Conservation (phyloP, 192 early-diverging fungal species). For the Coemansia sp. region DNA sequence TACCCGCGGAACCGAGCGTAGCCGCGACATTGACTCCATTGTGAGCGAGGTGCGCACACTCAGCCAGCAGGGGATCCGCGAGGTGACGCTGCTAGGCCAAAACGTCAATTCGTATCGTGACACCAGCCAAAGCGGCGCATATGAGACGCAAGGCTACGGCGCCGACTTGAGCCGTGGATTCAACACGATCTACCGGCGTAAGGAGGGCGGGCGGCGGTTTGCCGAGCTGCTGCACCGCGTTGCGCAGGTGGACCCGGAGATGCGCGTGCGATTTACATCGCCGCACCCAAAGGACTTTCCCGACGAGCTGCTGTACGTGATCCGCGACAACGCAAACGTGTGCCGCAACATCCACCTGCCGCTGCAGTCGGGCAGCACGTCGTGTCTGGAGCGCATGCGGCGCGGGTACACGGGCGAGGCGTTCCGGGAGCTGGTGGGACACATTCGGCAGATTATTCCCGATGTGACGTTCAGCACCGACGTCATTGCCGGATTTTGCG, state of each 20-base stretch:
- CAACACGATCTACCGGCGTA: constrained; percentile 71
- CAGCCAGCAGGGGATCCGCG: constrained; percentile 61
- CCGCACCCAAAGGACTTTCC: constrained; percentile 82
- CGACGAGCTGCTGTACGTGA: constrained; percentile 62
- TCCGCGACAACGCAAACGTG: constrained; percentile 64
- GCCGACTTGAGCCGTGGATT: constrained; percentile 58
- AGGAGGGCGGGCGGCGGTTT: constrained; percentile 70
- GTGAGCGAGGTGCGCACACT: constrained; percentile 61
- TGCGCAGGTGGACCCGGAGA: constrained; percentile 64
- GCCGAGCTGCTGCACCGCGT: constrained; percentile 68
- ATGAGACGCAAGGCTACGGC: constrained; percentile 44
- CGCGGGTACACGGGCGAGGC: constrained; percentile 71
- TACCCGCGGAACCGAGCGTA: constrained; percentile 70
- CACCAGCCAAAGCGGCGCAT: constrained; percentile 55
- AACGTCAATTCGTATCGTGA: constrained; percentile 80
- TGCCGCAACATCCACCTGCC: constrained; percentile 73
- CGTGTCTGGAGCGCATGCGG: constrained; percentile 66
- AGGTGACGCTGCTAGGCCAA: constrained; percentile 70
- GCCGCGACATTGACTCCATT: constrained; percentile 66
- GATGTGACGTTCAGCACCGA: constrained; percentile 71
- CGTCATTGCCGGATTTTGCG: constrained; percentile 74
- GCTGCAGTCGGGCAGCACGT: constrained; percentile 65
- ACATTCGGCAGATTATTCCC: constrained; percentile 64
- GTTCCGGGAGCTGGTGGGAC: constrained; percentile 61
- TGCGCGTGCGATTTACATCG: constrained; percentile 74